Evolutionary conservation across 2,329 filamentous ascomycete genomes (phyloP).

Genomic region (Endocalyx cinctus): DNA sequence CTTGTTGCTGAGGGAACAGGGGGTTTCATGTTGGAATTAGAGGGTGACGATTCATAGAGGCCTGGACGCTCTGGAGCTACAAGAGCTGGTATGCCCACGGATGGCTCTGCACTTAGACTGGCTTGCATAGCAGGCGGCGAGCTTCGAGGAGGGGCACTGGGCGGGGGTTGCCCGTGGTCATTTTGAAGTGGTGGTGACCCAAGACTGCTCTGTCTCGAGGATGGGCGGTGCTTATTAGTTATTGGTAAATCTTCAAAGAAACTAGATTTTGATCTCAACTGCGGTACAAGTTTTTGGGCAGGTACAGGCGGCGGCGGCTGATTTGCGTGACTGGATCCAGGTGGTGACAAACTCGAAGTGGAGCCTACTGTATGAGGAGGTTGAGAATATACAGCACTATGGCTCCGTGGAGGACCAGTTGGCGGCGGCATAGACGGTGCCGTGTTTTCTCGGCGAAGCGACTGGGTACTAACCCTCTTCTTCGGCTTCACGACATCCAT

Average conservation of each 20-base stretch:
- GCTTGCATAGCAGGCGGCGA: slow-evolving; percentile 20
- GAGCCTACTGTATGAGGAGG: slow-evolving; percentile 20
- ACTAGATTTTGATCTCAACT: slow-evolving; percentile 40
- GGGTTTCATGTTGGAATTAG: slow-evolving; percentile 26
- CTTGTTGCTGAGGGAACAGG: slow-evolving; percentile 27
- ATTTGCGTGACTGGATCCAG: slow-evolving; percentile 32
- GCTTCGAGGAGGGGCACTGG: slow-evolving; percentile 10
- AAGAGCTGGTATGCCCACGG: slow-evolving; percentile 37
- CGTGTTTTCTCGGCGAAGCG: slow-evolving; percentile 42
- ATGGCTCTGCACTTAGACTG: too few species aligned
- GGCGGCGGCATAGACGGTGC: slow-evolving; percentile 36
- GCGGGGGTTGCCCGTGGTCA: slow-evolving; percentile 28
- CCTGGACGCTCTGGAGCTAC: slow-evolving; percentile 49
- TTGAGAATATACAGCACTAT: slow-evolving; percentile 50
- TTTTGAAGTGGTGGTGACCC: slow-evolving; percentile 38
- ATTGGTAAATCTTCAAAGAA: slow-evolving; percentile 79
- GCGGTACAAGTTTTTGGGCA: slow-evolving; percentile 29
- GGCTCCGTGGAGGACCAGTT: slow-evolving; percentile 57
- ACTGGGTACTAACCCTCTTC: slow-evolving; percentile 58
- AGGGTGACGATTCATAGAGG: slow-evolving; percentile 47
- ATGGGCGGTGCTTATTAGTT: slow-evolving; percentile 55
- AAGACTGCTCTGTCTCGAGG: slow-evolving; percentile 47
- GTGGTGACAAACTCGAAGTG: slow-evolving; percentile 25
- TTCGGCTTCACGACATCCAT: slow-evolving; percentile 77
- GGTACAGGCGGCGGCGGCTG: slow-evolving; percentile 26